Evolutionary conservation across 2,329 filamentous ascomycete species (phyloP).

Genomic region (Cercospora janseana): DNA sequence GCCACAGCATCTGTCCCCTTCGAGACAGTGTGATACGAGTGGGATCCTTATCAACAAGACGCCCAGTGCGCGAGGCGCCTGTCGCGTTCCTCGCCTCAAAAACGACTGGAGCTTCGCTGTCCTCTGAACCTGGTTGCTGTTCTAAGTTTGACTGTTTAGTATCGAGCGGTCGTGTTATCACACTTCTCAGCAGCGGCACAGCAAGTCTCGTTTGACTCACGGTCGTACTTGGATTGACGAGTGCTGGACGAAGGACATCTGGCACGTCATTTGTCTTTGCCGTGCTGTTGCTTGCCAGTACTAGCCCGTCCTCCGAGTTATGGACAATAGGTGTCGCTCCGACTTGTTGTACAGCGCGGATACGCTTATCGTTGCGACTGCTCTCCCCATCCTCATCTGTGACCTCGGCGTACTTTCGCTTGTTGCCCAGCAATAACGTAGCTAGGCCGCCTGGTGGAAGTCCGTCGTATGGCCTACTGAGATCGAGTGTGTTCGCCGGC

Average conservation of each 20-base stretch:
- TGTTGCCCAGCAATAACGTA: slow-evolving; percentile 85
- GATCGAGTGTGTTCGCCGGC: slow-evolving; percentile 68
- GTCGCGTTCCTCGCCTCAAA: slow-evolving; percentile 86
- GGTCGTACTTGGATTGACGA: slow-evolving; percentile 76
- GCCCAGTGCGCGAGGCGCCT: slow-evolving; percentile 57
- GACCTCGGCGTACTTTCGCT: slow-evolving; percentile 72
- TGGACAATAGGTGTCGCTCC: slow-evolving; percentile 72
- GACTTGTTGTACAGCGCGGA: slow-evolving; percentile 56
- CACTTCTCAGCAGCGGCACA: slow-evolving; percentile 78
- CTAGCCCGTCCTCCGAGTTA: slow-evolving; percentile 73
- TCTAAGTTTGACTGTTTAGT: slow-evolving; percentile 52
- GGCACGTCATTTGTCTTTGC: slow-evolving; percentile 56
- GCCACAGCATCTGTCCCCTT: slow-evolving; percentile 79
- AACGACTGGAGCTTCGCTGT: slow-evolving; percentile 64
- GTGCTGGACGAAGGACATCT: slow-evolving; percentile 82
- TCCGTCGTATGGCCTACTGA: slow-evolving; percentile 91
- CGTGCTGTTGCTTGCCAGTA: slow-evolving; percentile 68
- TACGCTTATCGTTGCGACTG: slow-evolving; percentile 57
- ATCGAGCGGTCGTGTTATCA: slow-evolving; percentile 80
- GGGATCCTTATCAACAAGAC: slow-evolving; percentile 69
- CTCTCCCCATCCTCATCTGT: slow-evolving; percentile 80
- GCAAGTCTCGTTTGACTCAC: slow-evolving; percentile 82
- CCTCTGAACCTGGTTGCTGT: slow-evolving; percentile 47
- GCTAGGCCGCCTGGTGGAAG: slow-evolving; percentile 85
- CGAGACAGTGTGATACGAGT: slow-evolving; percentile 79